Conservation (phyloP, 768 basidiomycete genomes). For the Naganishia randhawae region DNA sequence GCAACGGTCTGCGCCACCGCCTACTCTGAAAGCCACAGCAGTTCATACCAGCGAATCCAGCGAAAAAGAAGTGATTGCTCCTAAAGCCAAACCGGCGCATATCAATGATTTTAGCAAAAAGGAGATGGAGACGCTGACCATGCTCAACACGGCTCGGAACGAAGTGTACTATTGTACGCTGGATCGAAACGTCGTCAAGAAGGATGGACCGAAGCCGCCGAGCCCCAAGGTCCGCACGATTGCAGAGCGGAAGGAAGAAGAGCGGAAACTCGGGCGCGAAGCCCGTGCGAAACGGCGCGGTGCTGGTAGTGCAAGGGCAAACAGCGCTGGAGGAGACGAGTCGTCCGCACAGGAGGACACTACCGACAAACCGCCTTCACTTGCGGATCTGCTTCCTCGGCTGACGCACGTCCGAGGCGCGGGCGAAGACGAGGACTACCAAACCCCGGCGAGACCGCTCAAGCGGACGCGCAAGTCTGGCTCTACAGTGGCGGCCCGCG, state of each 20-base stretch:
- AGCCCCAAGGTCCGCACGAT: constrained; percentile 46
- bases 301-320: no score
- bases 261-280: constrained; percentile 34
- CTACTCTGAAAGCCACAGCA: no score
- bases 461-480: constrained; percentile 33
- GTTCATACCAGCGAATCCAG: no score
- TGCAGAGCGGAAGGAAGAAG: constrained; percentile 39
- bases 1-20: not conserved
- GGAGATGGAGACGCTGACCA: constrained; percentile 45
- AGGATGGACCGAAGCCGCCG: constrained; percentile 43
- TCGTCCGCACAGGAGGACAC: constrained; percentile 25
- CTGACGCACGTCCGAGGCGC: constrained; percentile 37
- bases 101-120: constrained; percentile 34
- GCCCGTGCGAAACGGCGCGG: constrained; percentile 21
- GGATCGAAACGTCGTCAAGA: constrained; percentile 45
- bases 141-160: constrained; percentile 45
- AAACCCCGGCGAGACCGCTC: constrained; percentile 38
- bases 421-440: constrained; percentile 48
- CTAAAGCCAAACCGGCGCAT: not conserved
- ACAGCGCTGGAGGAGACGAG: not conserved
- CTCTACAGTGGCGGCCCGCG: not conserved
- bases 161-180: constrained; percentile 49
- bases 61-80: not conserved
- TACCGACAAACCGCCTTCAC: not conserved
- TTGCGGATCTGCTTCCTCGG: constrained; percentile 9